Conservation (phyloP, 1,284 basidiomycete species). For the Marasmius sp. region DNA sequence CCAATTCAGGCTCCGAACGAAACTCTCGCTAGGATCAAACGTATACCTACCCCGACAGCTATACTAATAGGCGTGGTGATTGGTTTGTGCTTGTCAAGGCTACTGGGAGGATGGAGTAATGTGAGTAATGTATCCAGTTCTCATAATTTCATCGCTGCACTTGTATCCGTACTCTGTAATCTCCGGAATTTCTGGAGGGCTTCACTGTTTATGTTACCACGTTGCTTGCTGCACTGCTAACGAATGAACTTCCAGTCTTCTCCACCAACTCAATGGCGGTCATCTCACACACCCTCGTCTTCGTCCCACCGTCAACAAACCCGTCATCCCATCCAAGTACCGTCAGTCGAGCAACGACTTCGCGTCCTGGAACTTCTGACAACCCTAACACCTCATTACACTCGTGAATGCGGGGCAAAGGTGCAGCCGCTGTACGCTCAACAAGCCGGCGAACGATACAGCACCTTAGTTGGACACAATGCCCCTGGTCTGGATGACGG, state of each 20-base stretch:
- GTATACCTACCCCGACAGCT: background rate
- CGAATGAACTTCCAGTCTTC: slow-evolving; percentile 25
- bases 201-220: no score
- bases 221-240: background rate
- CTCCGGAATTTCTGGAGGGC: background rate
- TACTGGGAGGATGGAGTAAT: background rate
- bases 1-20: background rate
- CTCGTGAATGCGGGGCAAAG: slow-evolving; percentile 83
- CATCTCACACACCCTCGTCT: slow-evolving; percentile 48
- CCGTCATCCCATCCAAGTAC: slow-evolving; percentile 63
- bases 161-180: background rate
- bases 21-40: background rate
- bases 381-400: slow-evolving; percentile 86
- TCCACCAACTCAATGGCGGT: slow-evolving; percentile 50
- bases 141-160: background rate
- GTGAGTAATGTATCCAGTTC: background rate
- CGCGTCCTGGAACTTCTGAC: slow-evolving; percentile 86
- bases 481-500: slow-evolving; percentile 43
- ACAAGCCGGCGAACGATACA: slow-evolving; percentile 84
- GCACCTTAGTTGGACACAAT: slow-evolving; percentile 77
- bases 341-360: slow-evolving; percentile 76
- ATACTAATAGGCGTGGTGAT: background rate
- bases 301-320: slow-evolving; percentile 49
- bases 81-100: background rate
- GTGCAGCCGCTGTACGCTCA: slow-evolving; percentile 82